phyloP scores from a whole-genome alignment of 2,329 filamentous ascomycete species.

The Pyricularia pennisetigena region DNA sequence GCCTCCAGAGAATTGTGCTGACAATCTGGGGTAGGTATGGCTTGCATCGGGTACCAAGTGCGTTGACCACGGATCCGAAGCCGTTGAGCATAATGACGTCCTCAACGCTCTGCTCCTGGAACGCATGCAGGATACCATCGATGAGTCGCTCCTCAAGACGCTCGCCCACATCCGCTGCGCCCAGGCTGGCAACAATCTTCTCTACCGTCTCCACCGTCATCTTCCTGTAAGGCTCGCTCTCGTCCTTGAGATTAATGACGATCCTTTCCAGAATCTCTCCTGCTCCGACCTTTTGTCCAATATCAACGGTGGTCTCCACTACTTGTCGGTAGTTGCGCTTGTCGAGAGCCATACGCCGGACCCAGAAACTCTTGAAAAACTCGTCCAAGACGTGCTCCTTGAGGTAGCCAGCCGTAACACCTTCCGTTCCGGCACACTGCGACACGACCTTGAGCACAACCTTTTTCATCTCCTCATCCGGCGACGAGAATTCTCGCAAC shows the following conservation, averaged over 20 bases:
- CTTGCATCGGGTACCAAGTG: slow-evolving; percentile 86
- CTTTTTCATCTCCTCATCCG: slow-evolving; percentile 99
- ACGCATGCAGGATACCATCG: slow-evolving; percentile 89
- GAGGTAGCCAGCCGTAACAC: slow-evolving; percentile 87
- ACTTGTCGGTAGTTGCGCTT: slow-evolving; percentile 97
- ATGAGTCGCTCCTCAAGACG: slow-evolving; percentile 88
- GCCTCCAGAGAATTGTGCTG: slow-evolving; percentile 87
- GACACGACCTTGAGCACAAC: slow-evolving; percentile 96
- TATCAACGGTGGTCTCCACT: slow-evolving; percentile 93
- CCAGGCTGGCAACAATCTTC: slow-evolving; percentile 87
- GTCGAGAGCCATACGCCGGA: slow-evolving; percentile 90
- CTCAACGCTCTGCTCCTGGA: slow-evolving; percentile 96
- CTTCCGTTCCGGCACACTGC: slow-evolving; percentile 88
- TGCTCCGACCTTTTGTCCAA: slow-evolving; percentile 95
- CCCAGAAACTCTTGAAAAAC: slow-evolving; percentile 99
- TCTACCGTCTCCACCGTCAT: slow-evolving; percentile 99
- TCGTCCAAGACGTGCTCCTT: slow-evolving; percentile 93
- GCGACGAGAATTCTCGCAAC: slow-evolving; percentile 88
- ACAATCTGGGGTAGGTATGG: slow-evolving; percentile 95
- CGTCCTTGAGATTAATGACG: slow-evolving; percentile 93
- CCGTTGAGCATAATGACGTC: slow-evolving; percentile 95
- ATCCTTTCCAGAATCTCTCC: slow-evolving; percentile 90
- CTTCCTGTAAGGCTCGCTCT: slow-evolving; percentile 95
- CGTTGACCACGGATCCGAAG: slow-evolving; percentile 95
- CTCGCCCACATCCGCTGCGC: slow-evolving; percentile 88